Evolutionary conservation across 768 basidiomycete genomes (phyloP), one percentile per base, ranked within the genome.

Genomic region (Sarcomyxa edulis): DNA sequence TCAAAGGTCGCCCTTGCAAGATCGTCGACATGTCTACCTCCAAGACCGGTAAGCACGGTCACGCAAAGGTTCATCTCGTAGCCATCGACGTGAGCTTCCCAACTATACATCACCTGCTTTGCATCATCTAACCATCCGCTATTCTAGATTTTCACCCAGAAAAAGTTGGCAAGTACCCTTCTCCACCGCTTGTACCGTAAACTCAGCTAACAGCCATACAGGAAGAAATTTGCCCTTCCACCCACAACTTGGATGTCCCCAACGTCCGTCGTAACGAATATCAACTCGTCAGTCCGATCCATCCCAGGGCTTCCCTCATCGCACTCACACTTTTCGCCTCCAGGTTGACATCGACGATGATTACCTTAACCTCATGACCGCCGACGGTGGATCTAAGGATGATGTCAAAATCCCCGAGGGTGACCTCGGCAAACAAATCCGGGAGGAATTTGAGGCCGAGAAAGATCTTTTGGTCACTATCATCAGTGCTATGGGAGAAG

Each of bases 171-270:
- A 54, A 64, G 82, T 71, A 49, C 50, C 45, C 47, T 48, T 29
- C 11, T 48, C 21, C 21, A 20, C 24, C 30, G 9, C 28, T 30
- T 31, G 30, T 33, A 25, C 43, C 44, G 34, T 12, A 46, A 18
- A 18, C 9, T 19, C 31, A 37, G 14, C 36, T 47, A 21, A 39
- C 42, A 23, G 22, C 28, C 14, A 26, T 46, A 66, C 59, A 90
- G 86, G 89, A 92, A 78, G 89, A 90, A 75, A 88, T 92, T 64
- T 89, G 61, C 52, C 91, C 91, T 54, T 95, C 92, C 59, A 99
- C 95, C 62, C 96, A 99, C 79, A 99, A 99, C 75, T 93, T 99
- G 90, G 94, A 97, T 52, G 95, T 96, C 55, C 95, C 95, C 63
- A 88, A 96, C 68, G 92, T 99, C 60, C 45, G 20, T 34, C 88